Conservation (phyloP, 140 eudicot species). For the Senecio squalidus region DNA sequence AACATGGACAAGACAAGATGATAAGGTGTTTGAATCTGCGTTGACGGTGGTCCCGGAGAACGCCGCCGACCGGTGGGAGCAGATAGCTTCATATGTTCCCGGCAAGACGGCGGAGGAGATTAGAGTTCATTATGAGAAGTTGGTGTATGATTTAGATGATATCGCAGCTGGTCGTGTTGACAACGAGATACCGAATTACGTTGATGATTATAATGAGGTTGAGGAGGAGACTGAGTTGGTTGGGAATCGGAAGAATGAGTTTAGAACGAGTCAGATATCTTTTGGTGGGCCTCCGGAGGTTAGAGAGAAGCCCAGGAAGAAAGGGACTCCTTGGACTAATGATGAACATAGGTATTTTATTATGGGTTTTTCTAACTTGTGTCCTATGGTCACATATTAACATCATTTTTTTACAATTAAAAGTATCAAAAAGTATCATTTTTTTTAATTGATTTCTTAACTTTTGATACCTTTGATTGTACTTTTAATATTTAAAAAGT, state of each 20-base stretch:
- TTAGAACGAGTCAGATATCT: constrained; percentile 34
- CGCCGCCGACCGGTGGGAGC: constrained; percentile 39
- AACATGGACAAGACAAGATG: constrained; percentile 45
- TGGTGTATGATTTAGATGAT: constrained; percentile 35
- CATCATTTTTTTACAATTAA: too few relatives aligned
- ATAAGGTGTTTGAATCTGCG: constrained; percentile 42
- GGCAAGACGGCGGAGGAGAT: constrained; percentile 57
- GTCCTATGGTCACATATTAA: too few relatives aligned
- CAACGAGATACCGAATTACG: constrained; percentile 37
- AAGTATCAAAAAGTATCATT: too few relatives aligned
- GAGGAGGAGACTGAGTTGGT: background rate
- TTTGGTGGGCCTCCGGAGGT: too few relatives aligned
- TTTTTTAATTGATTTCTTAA: too few relatives aligned
- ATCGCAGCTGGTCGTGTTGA: constrained; percentile 57
- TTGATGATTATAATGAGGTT: too few relatives aligned
- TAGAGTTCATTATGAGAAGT: constrained; percentile 31
- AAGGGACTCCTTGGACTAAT: constrained; percentile 66
- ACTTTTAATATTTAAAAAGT: too few relatives aligned
- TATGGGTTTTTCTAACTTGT: too few relatives aligned
- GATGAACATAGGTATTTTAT: constrained; percentile 58
- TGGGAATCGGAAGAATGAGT: constrained; percentile 21
- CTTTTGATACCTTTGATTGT: too few relatives aligned
- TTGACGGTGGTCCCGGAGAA: constrained; percentile 33
- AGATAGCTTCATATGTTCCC: constrained; percentile 46
- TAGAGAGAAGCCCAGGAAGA: too few relatives aligned